Evolutionary conservation across 805 yeast species (phyloP).

Genomic region (Debaryomyces tyrocola): DNA sequence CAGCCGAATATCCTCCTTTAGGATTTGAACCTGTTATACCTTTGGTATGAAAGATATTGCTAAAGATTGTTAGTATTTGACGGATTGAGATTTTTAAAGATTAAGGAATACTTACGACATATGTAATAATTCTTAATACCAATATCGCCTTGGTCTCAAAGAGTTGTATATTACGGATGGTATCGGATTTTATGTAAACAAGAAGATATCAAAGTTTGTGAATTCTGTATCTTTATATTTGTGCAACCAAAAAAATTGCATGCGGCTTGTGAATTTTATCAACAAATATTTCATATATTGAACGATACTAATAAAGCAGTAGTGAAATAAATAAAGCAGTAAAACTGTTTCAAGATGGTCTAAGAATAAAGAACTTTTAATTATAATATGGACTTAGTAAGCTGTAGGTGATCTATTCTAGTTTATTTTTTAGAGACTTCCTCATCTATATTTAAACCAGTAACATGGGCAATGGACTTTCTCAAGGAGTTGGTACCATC

Average conservation of each 20-base stretch:
- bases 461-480: conserved; percentile 48
- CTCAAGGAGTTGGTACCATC: conserved; percentile 39
- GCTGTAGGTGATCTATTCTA: too few relatives aligned
- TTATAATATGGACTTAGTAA: too few relatives aligned
- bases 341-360: too few relatives aligned
- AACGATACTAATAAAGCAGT: too few relatives aligned
- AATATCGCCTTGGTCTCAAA: too few relatives aligned
- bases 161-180: too few relatives aligned
- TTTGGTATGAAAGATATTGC: conserved; percentile 8
- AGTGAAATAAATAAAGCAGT: too few relatives aligned
- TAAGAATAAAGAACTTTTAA: too few relatives aligned
- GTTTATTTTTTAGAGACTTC: conserved; percentile 52
- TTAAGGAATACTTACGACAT: conserved; percentile 7
- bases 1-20: conserved; percentile 1
- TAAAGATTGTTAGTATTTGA: conserved; percentile 2
- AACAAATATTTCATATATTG: too few relatives aligned
- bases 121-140: too few relatives aligned
- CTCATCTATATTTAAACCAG: conserved; percentile 71
- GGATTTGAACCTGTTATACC: conserved; percentile 2
- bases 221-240: background rate
- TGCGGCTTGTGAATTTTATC: background rate
- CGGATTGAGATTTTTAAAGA: too few relatives aligned
- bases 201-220: background rate
- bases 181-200: too few relatives aligned
- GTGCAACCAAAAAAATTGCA: background rate